Percentiles rank a stretch among this genome's conserved stretches.
Conservation (phyloP, 2,329 filamentous ascomycete genomes). For the Penicillium sp. region DNA sequence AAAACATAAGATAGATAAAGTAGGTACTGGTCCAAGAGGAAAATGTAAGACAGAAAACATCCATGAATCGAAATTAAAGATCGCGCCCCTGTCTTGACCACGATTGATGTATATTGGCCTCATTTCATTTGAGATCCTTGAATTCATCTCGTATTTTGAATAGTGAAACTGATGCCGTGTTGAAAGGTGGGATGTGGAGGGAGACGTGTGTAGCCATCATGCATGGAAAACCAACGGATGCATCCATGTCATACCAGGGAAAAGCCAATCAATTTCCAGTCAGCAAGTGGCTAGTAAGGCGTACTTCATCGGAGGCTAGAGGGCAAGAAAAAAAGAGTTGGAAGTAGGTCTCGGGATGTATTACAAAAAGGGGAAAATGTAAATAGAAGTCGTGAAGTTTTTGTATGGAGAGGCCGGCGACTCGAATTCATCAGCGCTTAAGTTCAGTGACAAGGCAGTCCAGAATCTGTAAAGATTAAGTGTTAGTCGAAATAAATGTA, state of each 20-base stretch:
- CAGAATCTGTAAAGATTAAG: constrained; percentile 27
- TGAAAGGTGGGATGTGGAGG: constrained; percentile 11
- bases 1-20: constrained; percentile 4
- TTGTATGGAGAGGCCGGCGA: neutral
- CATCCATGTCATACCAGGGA: constrained; percentile 13
- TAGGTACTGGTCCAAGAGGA: constrained; percentile 6
- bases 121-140: constrained; percentile 1
- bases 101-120: constrained; percentile 3
- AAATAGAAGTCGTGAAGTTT: constrained; percentile 16
- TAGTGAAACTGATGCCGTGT: constrained; percentile 5
- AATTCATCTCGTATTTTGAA: neutral
- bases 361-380: constrained; percentile 11
- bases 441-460: constrained; percentile 40
- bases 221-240: constrained; percentile 6
- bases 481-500: constrained; percentile 14
- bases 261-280: constrained; percentile 4
- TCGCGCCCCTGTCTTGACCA: constrained; percentile 9
- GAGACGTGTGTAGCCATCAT: constrained; percentile 6
- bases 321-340: constrained; percentile 2
- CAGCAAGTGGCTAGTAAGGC: constrained; percentile 4
- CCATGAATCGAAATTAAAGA: constrained; percentile 14
- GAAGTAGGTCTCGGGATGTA: constrained; percentile 9
- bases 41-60: constrained; percentile 14
- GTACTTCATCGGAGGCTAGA: neutral
- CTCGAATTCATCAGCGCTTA: constrained; percentile 28